These are phyloP conservation scores for Mesembryanthemum crystallinum DNA, from an alignment of 148 eudicot genomes.

Conservation along the genomic window DNA sequence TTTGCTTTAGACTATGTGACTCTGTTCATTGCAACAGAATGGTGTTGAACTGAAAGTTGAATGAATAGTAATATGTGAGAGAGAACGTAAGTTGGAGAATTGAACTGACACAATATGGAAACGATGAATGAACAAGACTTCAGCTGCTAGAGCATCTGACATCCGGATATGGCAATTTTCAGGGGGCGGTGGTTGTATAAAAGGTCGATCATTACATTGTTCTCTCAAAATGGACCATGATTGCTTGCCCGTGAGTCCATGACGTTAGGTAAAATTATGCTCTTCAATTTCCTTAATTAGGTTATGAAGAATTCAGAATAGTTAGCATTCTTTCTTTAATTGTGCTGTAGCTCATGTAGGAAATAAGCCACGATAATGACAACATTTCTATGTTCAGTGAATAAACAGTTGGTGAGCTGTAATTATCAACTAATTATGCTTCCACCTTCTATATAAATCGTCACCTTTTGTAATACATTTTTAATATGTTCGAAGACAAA, in stretches of 20 bases:
- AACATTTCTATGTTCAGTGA: background rate
- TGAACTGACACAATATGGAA: no score
- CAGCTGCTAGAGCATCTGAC: background rate
- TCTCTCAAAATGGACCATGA: no score
- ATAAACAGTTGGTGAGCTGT: background rate
- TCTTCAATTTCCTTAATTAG: background rate
- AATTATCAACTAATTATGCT: background rate
- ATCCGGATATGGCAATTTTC: background rate
- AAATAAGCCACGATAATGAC: background rate
- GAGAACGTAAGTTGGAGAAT: no score
- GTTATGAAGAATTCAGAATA: background rate
- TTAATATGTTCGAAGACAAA: background rate
- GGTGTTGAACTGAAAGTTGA: no score
- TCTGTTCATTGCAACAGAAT: no score
- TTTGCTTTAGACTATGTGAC: background rate
- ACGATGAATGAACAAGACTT: background rate
- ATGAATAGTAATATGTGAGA: no score
- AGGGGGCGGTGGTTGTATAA: background rate
- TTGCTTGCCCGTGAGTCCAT: no score
- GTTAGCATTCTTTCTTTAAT: background rate
- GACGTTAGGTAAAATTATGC: background rate
- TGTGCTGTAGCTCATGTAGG: background rate
- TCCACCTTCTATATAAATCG: background rate
- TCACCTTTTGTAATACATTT: background rate
- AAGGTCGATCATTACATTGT: background rate